These are phyloP conservation scores for Hyphodiscus hymeniophilus DNA, from an alignment of 495 filamentous ascomycete species.

Conservation along the genomic window DNA sequence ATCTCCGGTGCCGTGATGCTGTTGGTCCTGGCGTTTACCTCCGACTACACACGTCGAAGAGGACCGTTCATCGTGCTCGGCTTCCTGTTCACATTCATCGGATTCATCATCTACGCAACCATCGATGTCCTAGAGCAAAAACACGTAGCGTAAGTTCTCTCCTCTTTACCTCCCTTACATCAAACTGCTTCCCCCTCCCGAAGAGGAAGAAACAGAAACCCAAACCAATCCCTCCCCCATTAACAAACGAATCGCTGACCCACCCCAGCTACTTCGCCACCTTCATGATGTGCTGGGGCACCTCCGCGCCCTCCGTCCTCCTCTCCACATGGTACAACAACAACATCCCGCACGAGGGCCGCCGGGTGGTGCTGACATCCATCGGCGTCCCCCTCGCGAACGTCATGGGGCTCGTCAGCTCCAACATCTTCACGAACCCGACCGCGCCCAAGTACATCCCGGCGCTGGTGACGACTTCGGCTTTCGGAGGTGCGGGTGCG, in stretches of 20 bases:
- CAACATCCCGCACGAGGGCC: slow-evolving; percentile 69
- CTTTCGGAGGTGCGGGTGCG: slow-evolving; percentile 59
- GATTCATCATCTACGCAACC: slow-evolving; percentile 36
- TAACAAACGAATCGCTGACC: too few relatives aligned
- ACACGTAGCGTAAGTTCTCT: too few relatives aligned
- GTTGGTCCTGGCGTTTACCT: slow-evolving; percentile 1
- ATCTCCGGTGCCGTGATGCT: slow-evolving; percentile 18
- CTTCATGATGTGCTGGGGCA: slow-evolving; percentile 79
- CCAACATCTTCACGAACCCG: slow-evolving; percentile 64
- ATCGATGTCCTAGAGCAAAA: too few relatives aligned
- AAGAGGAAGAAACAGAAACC: too few relatives aligned
- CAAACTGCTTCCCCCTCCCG: too few relatives aligned
- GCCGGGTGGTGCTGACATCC: slow-evolving; percentile 60
- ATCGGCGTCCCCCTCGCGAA: slow-evolving; percentile 71
- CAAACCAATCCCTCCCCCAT: too few relatives aligned
- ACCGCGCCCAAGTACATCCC: slow-evolving; percentile 70
- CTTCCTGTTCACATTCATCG: slow-evolving; percentile 36
- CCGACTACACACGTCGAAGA: slow-evolving; percentile 17
- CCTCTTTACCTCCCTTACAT: too few relatives aligned
- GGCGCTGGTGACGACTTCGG: slow-evolving; percentile 63
- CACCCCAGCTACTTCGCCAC: slow-evolving; percentile 67
- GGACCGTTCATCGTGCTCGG: slow-evolving; percentile 42
- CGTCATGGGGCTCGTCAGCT: slow-evolving; percentile 69
- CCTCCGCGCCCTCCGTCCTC: slow-evolving; percentile 47
- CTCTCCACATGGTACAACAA: slow-evolving; percentile 68